A percentile compares a stretch with the other conserved stretches of the same genome.
These are phyloP conservation scores for Carex myosuroides DNA, from an alignment of 176 grass and related monocot genomes.

Conservation along the genomic window DNA sequence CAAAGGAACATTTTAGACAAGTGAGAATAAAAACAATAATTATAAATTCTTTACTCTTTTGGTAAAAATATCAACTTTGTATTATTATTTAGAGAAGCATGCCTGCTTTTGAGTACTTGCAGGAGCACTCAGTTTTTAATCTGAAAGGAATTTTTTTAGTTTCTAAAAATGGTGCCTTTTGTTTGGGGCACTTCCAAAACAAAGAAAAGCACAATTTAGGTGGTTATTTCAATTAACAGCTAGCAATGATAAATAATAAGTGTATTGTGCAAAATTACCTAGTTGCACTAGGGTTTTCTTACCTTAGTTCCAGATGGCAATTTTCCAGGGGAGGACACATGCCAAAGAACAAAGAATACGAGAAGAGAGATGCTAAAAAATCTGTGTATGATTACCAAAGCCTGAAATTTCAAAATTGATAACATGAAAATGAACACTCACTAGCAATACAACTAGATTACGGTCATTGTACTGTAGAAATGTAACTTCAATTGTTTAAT, in stretches of 20 bases:
- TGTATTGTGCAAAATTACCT: neutral
- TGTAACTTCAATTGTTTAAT: neutral
- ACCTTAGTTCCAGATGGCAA: conserved; percentile 32
- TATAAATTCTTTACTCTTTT: neutral
- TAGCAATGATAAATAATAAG: neutral
- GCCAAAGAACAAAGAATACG: conserved; percentile 80
- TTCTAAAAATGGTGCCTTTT: neutral
- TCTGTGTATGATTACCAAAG: conserved; percentile 76
- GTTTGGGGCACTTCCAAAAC: neutral
- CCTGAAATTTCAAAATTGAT: conserved; percentile 47
- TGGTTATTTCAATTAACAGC: neutral
- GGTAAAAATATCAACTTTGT: neutral
- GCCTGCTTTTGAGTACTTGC: neutral
- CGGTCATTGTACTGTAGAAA: neutral
- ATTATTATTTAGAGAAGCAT: neutral
- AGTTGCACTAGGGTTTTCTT: neutral
- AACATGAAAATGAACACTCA: neutral
- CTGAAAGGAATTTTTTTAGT: neutral
- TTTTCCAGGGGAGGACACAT: conserved; percentile 44
- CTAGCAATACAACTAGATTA: neutral
- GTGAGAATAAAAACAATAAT: neutral
- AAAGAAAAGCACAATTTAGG: neutral
- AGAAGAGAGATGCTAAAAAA: conserved; percentile 92
- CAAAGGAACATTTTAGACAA: neutral
- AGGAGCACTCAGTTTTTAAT: neutral